These are phyloP conservation scores for Fusarium cicatricum DNA, from an alignment of 2,329 filamentous ascomycete genomes.

Conservation along the genomic window DNA sequence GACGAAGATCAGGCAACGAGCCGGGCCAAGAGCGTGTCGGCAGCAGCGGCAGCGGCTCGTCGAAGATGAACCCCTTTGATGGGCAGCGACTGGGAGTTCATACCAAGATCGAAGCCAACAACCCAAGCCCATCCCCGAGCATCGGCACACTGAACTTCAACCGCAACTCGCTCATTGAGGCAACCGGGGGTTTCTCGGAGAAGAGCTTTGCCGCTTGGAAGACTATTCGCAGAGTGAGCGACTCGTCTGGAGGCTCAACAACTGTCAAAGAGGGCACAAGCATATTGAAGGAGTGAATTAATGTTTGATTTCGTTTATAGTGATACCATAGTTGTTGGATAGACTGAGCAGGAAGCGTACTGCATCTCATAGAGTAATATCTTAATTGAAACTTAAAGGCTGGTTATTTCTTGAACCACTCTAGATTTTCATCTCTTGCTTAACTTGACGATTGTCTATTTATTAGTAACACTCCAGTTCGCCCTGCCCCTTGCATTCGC, in stretches of 20 bases:
- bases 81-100: slow-evolving; percentile 37
- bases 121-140: slow-evolving; percentile 36
- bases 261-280: slow-evolving; percentile 16
- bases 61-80: slow-evolving; percentile 32
- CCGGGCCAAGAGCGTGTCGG: slow-evolving; percentile 20
- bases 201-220: slow-evolving; percentile 33
- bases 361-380: slow-evolving; percentile 37
- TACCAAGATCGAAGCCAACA: slow-evolving; percentile 41
- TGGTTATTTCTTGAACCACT: no score
- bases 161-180: slow-evolving; percentile 38
- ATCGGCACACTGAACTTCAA: slow-evolving; percentile 39
- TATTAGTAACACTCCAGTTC: background rate
- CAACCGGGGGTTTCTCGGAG: slow-evolving; percentile 29
- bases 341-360: slow-evolving; percentile 36
- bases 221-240: slow-evolving; percentile 41
- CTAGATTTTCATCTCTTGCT: background rate
- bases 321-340: slow-evolving; percentile 30
- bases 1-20: slow-evolving; percentile 5
- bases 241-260: slow-evolving; percentile 31
- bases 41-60: slow-evolving; percentile 30
- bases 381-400: background rate
- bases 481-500: background rate
- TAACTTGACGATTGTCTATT: background rate
- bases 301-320: slow-evolving; percentile 18
- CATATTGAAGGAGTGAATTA: slow-evolving; percentile 12